Percentiles rank a stretch among this genome's conserved stretches.
Evolutionary conservation across 805 yeast genomes (phyloP).

Genomic region (Phaffomyces thermotolerans): DNA sequence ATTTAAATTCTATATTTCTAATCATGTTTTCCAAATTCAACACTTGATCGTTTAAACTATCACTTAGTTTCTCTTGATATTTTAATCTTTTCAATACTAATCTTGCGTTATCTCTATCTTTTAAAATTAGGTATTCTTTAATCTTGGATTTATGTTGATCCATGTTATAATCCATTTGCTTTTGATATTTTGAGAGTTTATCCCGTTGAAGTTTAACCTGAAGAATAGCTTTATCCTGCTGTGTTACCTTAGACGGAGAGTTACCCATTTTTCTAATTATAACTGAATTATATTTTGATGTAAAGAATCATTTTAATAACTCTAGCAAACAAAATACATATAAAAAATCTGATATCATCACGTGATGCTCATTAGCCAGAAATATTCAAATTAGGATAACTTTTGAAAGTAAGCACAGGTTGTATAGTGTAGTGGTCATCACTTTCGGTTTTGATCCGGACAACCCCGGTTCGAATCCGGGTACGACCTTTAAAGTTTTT

Average conservation of each 20-base stretch:
- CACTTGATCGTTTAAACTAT: constrained; percentile 69
- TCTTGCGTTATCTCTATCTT: constrained; percentile 45
- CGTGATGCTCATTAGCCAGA: background rate
- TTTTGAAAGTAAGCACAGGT: constrained; percentile 23
- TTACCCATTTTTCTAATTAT: constrained; percentile 18
- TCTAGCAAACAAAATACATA: too few species aligned
- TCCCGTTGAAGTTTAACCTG: constrained; percentile 88
- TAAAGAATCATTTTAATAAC: too few species aligned
- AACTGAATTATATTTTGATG: too few species aligned
- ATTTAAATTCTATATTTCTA: constrained; percentile 77
- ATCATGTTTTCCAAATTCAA: constrained; percentile 74
- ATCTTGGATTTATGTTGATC: constrained; percentile 44
- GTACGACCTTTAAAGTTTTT: constrained; percentile 55
- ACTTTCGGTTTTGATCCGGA: constrained; percentile 55
- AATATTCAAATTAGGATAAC: background rate
- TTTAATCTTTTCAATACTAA: constrained; percentile 69
- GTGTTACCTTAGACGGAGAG: constrained; percentile 47
- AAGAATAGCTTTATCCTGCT: constrained; percentile 79
- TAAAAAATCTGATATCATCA: background rate
- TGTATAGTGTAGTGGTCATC: constrained; percentile 56
- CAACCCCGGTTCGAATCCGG: constrained; percentile 86
- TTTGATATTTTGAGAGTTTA: constrained; percentile 60
- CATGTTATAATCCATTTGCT: constrained; percentile 48
- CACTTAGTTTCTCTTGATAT: constrained; percentile 69
- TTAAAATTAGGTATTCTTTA: constrained; percentile 22